A percentile compares a stretch with the other conserved stretches of the same genome.
Evolutionary conservation across 805 yeast species (phyloP).

Genomic region (Barnettozyma californica): DNA sequence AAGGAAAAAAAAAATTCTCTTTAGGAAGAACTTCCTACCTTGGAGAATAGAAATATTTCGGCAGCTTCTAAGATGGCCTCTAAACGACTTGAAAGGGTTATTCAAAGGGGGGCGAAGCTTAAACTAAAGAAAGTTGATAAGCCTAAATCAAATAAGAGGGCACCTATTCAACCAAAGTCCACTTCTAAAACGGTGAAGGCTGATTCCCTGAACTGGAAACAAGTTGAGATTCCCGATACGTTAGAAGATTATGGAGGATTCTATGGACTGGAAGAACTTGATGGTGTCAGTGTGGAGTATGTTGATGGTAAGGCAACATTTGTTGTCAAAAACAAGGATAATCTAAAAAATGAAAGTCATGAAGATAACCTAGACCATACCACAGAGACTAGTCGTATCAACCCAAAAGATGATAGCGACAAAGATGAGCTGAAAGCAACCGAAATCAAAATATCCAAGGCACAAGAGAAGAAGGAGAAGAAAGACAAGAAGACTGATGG

Average conservation of each 20-base stretch:
- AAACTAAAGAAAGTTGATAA: constrained; percentile 1
- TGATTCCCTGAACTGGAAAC: constrained; percentile 64
- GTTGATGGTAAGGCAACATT: constrained; percentile 65
- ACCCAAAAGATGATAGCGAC: background rate
- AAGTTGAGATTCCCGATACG: constrained; percentile 77
- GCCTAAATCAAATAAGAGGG: constrained; percentile 4
- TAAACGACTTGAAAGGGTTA: constrained; percentile 2
- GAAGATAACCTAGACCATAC: constrained; percentile 1
- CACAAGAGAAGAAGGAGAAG: constrained; percentile 14
- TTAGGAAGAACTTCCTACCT: too few relatives aligned
- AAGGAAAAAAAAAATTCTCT: constrained; percentile 10
- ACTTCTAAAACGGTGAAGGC: constrained; percentile 28
- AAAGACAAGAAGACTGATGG: constrained; percentile 13
- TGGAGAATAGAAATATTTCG: too few relatives aligned
- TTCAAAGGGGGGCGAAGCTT: constrained; percentile 5
- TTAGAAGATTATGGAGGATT: constrained; percentile 86
- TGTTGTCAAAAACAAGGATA: constrained; percentile 34
- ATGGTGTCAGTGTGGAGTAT: constrained; percentile 81
- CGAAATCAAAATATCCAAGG: constrained; percentile 16
- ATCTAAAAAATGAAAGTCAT: constrained; percentile 15
- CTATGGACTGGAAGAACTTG: constrained; percentile 89
- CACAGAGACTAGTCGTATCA: background rate
- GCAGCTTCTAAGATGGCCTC: constrained; percentile 4
- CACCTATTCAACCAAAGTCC: background rate
- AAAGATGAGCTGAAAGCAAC: constrained; percentile 6